Evolutionary conservation across 1,284 basidiomycete genomes (phyloP).

Genomic region (Grifola frondosa): DNA sequence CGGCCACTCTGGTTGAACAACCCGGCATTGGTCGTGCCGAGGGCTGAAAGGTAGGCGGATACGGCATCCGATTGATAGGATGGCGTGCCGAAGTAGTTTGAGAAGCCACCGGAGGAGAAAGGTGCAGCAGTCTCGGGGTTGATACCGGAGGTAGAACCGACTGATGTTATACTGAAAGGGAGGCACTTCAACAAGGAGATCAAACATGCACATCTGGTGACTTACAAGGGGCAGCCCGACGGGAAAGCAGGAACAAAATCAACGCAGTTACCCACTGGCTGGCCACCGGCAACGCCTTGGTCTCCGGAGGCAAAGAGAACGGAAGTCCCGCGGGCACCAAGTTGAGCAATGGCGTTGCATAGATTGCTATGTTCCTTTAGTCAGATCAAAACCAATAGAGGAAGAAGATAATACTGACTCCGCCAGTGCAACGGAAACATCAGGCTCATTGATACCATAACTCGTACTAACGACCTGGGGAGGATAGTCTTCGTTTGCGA

Average conservation of each 20-base stretch:
- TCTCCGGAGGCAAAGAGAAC: slow-evolving; percentile 69
- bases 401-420: no score
- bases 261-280: slow-evolving; percentile 46
- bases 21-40: slow-evolving; percentile 36
- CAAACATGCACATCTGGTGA: not conserved
- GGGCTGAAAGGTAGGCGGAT: slow-evolving; percentile 14
- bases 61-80: slow-evolving; percentile 20
- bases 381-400: no score
- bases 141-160: slow-evolving; percentile 49
- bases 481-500: slow-evolving; percentile 35
- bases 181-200: not conserved
- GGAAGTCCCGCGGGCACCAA: slow-evolving; percentile 57
- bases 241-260: slow-evolving; percentile 70
- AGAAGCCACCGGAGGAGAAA: slow-evolving; percentile 42
- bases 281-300: slow-evolving; percentile 55
- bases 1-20: slow-evolving; percentile 50
- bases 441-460: slow-evolving; percentile 26
- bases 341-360: slow-evolving; percentile 32
- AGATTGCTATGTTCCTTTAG: no score
- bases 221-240: slow-evolving; percentile 50
- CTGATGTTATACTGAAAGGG: slow-evolving; percentile 61
- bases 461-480: slow-evolving; percentile 53
- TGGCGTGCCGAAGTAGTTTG: slow-evolving; percentile 20
- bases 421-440: slow-evolving; percentile 42
- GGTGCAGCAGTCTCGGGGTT: slow-evolving; percentile 46